Conservation (phyloP, 306 rosid species). For the Pyrus communis region DNA sequence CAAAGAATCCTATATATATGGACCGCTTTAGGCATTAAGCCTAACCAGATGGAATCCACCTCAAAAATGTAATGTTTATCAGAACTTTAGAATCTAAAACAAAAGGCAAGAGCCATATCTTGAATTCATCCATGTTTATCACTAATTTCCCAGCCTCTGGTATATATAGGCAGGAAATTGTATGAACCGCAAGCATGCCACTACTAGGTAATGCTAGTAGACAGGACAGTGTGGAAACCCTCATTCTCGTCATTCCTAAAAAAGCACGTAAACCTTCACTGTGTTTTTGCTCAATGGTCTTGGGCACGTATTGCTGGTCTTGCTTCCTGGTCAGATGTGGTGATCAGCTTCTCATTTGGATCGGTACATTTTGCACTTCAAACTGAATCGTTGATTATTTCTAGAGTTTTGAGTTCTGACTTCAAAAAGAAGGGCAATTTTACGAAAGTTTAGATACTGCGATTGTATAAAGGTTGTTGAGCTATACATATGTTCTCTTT, state of each 20-base stretch:
- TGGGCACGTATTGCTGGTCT: not conserved
- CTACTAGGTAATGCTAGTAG: not conserved
- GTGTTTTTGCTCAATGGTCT: not conserved
- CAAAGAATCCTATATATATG: constrained; percentile 46
- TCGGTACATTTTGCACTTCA: not conserved
- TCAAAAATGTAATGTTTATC: constrained; percentile 5
- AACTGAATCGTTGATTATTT: not conserved
- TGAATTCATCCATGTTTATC: not conserved
- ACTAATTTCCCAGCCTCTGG: not conserved
- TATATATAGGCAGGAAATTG: too few relatives aligned
- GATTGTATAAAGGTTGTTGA: not conserved
- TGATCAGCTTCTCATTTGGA: not conserved
- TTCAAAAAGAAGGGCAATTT: not conserved
- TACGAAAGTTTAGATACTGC: not conserved
- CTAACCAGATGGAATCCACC: not conserved
- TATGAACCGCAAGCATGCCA: too few relatives aligned
- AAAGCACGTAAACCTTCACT: constrained; percentile 11
- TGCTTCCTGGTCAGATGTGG: not conserved
- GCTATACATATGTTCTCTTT: not conserved
- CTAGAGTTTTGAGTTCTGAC: not conserved
- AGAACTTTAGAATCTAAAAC: constrained; percentile 15
- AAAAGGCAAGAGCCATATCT: constrained; percentile 23
- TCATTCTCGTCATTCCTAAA: constrained; percentile 24
- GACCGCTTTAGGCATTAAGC: constrained; percentile 55
- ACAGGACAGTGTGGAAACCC: constrained; percentile 15